Evolutionary conservation across 2,329 filamentous ascomycete species (phyloP).

Genomic region (Metarhizium album): DNA sequence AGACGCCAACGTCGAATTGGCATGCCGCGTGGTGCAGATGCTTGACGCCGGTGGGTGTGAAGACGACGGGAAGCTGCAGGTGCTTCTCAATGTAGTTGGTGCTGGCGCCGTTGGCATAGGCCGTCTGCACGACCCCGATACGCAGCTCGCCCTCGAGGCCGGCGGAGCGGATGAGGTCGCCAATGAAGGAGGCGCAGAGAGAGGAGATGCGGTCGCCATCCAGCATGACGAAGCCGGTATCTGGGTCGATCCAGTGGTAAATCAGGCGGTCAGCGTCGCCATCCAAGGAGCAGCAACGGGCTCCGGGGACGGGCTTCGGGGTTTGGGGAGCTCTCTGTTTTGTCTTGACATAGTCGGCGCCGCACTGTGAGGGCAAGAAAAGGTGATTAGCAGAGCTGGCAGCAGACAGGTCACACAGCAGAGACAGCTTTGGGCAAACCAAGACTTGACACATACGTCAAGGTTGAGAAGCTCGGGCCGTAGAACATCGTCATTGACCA

Average conservation of each 20-base stretch:
- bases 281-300: constrained; percentile 82
- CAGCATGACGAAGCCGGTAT: constrained; percentile 79
- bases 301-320: constrained; percentile 64
- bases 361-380: constrained; percentile 50
- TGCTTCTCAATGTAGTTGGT: constrained; percentile 86
- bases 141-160: constrained; percentile 71
- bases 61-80: constrained; percentile 79
- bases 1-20: constrained; percentile 90
- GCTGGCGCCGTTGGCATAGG: constrained; percentile 92
- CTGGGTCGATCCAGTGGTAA: constrained; percentile 82
- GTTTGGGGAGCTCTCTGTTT: constrained; percentile 80
- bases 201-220: constrained; percentile 96
- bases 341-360: constrained; percentile 96
- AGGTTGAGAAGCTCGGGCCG: constrained; percentile 82
- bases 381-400: constrained; percentile 1
- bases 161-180: constrained; percentile 71
- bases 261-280: constrained; percentile 93
- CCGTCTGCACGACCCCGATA: constrained; percentile 92
- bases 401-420: background rate
- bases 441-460: constrained; percentile 46
- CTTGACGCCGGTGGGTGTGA: constrained; percentile 93
- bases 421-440: background rate
- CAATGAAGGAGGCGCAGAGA: constrained; percentile 85
- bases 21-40: constrained; percentile 94
- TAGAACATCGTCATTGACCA: constrained; percentile 88